Evolutionary conservation across 768 basidiomycete genomes (phyloP).

Genomic region (Mycena sanguinolenta): DNA sequence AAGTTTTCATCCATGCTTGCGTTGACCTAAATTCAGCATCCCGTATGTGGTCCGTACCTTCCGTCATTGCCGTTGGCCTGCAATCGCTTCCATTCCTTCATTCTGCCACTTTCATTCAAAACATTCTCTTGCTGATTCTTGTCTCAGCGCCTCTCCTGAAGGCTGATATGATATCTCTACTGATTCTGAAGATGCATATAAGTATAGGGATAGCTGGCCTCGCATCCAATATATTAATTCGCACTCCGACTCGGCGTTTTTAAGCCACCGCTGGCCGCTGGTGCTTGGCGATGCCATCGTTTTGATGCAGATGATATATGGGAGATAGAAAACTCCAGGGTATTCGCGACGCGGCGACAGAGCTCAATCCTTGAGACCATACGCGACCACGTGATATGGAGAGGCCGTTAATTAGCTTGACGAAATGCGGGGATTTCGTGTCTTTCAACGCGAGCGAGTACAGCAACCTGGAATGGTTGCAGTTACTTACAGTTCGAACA

Average conservation of each 20-base stretch:
- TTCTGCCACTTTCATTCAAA: neutral
- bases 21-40: neutral
- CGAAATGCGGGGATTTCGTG: too few species aligned
- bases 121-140: slow-evolving; percentile 2
- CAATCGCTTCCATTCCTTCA: neutral
- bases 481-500: too few species aligned
- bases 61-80: neutral
- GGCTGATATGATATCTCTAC: neutral
- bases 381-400: slow-evolving; percentile 10
- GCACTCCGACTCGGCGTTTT: too few species aligned
- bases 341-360: too few species aligned
- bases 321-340: too few species aligned
- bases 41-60: neutral
- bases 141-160: too few species aligned
- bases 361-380: too few species aligned
- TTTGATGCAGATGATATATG: neutral
- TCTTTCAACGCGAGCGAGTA: too few species aligned
- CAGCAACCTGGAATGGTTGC: too few species aligned
- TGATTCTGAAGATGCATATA: neutral
- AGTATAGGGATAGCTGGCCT: slow-evolving; percentile 8
- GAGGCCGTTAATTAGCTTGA: too few species aligned
- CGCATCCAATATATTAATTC: too few species aligned
- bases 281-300: neutral
- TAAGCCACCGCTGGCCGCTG: too few species aligned
- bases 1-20: neutral